These are phyloP conservation scores for Thelephora ganbajun DNA, from an alignment of 768 basidiomycete species.

Conservation along the genomic window DNA sequence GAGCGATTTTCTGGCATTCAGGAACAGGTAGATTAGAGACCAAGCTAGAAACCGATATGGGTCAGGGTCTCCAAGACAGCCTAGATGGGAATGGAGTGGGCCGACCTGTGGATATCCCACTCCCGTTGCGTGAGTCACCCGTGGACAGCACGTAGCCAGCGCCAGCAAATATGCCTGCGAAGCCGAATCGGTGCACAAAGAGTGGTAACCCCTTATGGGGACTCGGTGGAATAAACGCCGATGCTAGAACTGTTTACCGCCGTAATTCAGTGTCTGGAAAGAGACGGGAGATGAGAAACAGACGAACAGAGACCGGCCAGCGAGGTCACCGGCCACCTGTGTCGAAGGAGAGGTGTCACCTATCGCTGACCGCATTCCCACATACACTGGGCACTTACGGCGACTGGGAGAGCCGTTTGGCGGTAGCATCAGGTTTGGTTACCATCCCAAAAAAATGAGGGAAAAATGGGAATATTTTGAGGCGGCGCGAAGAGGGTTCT, in stretches of 20 bases:
- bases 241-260: conserved; percentile 20
- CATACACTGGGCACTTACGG: conserved; percentile 8
- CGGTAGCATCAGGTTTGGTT: background rate
- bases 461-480: background rate
- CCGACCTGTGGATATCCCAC: conserved; percentile 27
- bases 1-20: conserved; percentile 22
- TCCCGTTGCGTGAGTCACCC: conserved; percentile 29
- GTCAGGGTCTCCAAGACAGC: background rate
- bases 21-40: conserved; percentile 30
- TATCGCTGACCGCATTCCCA: background rate
- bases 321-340: background rate
- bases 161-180: conserved; percentile 28
- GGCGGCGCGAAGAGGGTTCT: background rate
- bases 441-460: background rate
- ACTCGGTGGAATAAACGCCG: conserved; percentile 21
- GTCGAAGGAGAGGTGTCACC: background rate
- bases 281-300: background rate
- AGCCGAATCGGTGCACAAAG: conserved; percentile 28
- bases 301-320: background rate
- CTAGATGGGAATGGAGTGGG: conserved; percentile 1
- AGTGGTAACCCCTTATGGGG: conserved; percentile 21
- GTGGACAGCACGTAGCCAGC: conserved; percentile 26
- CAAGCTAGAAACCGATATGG: conserved; percentile 20
- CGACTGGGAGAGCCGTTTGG: conserved; percentile 6
- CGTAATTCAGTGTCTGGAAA: background rate